A percentile compares a stretch with the other conserved stretches of the same genome.
These are phyloP conservation scores for Pugionium dolabratum DNA, from an alignment of 345 rosid species.

Conservation along the genomic window DNA sequence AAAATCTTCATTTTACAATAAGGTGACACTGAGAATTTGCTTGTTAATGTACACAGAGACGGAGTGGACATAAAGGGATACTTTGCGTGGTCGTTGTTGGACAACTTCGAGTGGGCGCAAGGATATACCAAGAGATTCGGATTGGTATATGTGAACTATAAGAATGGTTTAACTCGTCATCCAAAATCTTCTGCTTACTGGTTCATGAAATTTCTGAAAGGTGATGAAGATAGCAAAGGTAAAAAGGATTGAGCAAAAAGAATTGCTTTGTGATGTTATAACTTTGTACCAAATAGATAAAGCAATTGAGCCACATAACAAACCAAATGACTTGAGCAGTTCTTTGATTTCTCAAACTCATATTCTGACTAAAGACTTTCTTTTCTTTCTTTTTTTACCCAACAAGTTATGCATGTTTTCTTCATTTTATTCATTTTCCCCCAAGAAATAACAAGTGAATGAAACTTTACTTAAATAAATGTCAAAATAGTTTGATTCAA, in stretches of 20 bases:
- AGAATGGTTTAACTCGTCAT: conserved; percentile 72
- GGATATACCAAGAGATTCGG: conserved; percentile 95
- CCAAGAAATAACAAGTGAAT: too few species aligned
- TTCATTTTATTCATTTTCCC: too few species aligned
- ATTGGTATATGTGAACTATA: conserved; percentile 79
- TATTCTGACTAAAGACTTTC: conserved; percentile 1
- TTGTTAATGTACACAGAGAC: conserved; percentile 51
- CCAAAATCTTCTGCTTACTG: conserved; percentile 90
- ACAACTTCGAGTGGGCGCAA: conserved; percentile 92
- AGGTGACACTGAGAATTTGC: not conserved
- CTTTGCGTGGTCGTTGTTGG: conserved; percentile 91
- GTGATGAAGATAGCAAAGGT: conserved; percentile 46
- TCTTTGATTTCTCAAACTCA: conserved; percentile 24
- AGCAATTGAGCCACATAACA: conserved; percentile 11
- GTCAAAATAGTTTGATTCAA: too few species aligned
- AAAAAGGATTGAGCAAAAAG: conserved; percentile 43
- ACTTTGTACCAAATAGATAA: conserved; percentile 28
- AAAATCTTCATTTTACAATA: not conserved
- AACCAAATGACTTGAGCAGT: not conserved
- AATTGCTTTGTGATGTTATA: conserved; percentile 19
- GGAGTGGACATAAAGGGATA: conserved; percentile 88
- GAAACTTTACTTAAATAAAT: too few species aligned
- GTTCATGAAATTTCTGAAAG: conserved; percentile 76
- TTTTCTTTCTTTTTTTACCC: not conserved
- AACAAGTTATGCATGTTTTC: too few species aligned